phyloP scores from a whole-genome alignment of 202 grass and related monocot species.

The Brachypodium distachyon region DNA sequence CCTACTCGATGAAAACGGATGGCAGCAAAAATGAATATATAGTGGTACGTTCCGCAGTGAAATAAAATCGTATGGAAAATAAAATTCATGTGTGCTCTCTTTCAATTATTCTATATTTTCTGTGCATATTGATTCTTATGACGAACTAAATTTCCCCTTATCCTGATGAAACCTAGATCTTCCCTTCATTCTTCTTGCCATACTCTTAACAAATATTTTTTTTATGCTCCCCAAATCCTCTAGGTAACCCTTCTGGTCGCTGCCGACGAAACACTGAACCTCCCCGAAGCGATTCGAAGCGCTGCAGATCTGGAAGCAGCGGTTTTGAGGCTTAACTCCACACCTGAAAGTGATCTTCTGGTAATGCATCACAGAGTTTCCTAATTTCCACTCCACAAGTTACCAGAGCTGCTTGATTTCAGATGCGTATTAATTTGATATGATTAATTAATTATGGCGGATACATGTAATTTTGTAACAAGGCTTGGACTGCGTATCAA shows the following conservation, averaged over 20 bases:
- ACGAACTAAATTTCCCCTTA: not conserved
- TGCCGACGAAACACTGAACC: conserved; percentile 5
- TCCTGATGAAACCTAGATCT: not conserved
- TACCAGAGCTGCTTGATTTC: not conserved
- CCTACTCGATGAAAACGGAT: conserved; percentile 25
- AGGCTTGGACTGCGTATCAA: not conserved
- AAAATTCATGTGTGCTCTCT: no score
- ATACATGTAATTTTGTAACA: not conserved
- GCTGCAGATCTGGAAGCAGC: not conserved
- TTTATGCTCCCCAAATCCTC: not conserved
- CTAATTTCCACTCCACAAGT: not conserved
- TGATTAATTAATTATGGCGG: not conserved
- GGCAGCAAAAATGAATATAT: conserved; percentile 33
- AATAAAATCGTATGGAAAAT: no score
- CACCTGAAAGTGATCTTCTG: not conserved
- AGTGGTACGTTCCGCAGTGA: not conserved
- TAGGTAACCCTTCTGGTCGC: conserved; percentile 29
- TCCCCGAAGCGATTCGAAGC: not conserved
- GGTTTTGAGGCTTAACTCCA: not conserved
- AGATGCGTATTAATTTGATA: not conserved
- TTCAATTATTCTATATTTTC: not conserved
- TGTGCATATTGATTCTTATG: not conserved
- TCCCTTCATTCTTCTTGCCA: not conserved
- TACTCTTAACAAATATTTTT: not conserved
- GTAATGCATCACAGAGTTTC: not conserved